Evolutionary conservation across 139 green algal species (phyloP).

Genomic region (Tetraselmis chui): DNA sequence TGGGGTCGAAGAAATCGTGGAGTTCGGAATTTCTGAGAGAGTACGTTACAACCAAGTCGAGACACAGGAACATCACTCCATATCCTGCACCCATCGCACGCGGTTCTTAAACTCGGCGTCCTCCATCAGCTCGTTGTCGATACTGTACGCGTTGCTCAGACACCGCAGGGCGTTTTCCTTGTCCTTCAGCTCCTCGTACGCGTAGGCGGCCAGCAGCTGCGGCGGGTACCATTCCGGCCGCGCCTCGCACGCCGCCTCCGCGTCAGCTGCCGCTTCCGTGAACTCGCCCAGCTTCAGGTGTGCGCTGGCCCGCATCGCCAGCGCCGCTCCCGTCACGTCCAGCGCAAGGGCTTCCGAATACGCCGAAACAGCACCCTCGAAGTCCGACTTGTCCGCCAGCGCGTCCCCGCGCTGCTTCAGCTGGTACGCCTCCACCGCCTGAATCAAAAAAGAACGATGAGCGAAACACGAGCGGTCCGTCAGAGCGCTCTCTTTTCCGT

Average conservation of each 20-base stretch:
- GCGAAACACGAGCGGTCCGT: not conserved
- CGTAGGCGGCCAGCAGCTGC: not conserved
- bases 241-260: not conserved
- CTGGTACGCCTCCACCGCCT: not conserved
- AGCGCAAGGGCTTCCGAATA: not conserved
- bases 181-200: conserved; percentile 4
- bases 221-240: not conserved
- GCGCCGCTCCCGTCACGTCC: not conserved
- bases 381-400: not conserved
- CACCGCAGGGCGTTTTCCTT: conserved; percentile 4
- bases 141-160: conserved; percentile 1
- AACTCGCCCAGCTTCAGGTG: not conserved
- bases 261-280: not conserved
- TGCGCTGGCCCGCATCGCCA: not conserved
- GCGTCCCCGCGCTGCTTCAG: not conserved
- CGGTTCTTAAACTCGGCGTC: conserved; percentile 1
- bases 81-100: conserved; percentile 2
- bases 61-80: no score
- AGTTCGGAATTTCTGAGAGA: no score
- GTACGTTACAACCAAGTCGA: no score
- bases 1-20: no score
- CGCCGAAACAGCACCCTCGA: not conserved
- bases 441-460: not conserved
- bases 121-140: not conserved
- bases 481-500: not conserved